Evolutionary conservation across 768 basidiomycete genomes (phyloP), one percentile per base, ranked within the genome.

Genomic region (Panellus pusillus): DNA sequence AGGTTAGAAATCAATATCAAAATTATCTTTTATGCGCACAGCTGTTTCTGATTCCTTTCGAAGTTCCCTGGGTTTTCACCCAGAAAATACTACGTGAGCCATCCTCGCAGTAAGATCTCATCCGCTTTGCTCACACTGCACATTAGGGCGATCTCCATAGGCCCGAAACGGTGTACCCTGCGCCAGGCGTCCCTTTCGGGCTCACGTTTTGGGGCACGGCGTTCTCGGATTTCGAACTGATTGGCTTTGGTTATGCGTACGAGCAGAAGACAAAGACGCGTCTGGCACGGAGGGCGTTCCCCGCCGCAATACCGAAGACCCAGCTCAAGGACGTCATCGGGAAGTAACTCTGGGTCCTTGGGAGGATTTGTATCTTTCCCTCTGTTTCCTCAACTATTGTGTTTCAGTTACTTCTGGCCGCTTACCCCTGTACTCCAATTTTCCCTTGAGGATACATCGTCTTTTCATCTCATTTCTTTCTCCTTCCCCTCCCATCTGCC

Each of bases 51-150:
- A 12, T 27, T 4, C 27, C 15, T 32, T 20, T 39, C 66, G 28
- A 74, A 83, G 86, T 7, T 83, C 84, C 0, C 74, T 86, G 1
- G 83, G 82, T 0, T 84, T 83, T 63, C 79, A 78, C 50, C 79
- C 80, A 1, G 72, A 74, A 20, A 68, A 78, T 52, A 71, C 77
- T 27, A 65, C 74, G 54, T 55, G 39, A 41, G 54, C 27, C 5
- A 9, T 35, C 20, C 38, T 49, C 15, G 5, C 17, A 8, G 11
- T 28, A 9, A 1, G 8, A 9, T 15, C 24, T 4, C 19, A n/a
- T 36, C 18, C 20, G n/a, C n/a, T n/a, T n/a, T 35, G 24, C 32
- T 24, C 47, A 36, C 3, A 27, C 38, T 17, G 2, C 31, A 15
- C 17, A 11, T 20, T 27, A 55, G 54, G 2, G 67, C 74, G 9